Evolutionary conservation across 768 basidiomycete genomes (phyloP), one percentile per base, ranked within the genome.

Genomic region (Mycena albidolilacea): DNA sequence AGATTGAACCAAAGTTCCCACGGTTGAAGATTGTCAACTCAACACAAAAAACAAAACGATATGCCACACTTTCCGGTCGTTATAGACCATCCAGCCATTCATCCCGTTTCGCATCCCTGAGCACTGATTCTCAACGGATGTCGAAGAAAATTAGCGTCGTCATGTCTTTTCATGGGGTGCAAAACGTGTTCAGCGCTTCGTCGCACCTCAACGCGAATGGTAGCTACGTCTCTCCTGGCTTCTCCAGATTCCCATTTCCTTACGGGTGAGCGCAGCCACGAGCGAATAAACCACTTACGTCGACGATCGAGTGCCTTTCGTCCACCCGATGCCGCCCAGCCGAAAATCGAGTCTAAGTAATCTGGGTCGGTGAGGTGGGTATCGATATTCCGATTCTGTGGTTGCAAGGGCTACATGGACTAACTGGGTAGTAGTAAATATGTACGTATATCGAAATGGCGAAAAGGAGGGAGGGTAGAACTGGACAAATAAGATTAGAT

Each of bases 141-240:
- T 30, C 30, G 30, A 30, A 3, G 30, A 30, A 23, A 30, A 30
- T 30, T 30, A 30, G 30, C 30, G 30, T 30, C 30, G 30, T 30
- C 30, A 30, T 30, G 30, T 30, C 30, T 30, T 30, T 30, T 30
- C 30, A 30, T 30, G 30, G 30, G 30, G 30, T 30, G 30, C 3
- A 30, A 30, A 30, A 30, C 30, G 23, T 30, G 30, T 30, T 30
- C 30, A 30, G 30, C 30, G 30, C 30, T 30, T 30, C 30, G 30
- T 30, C 30, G 30, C 30, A 30, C 30, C 30, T 30, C 30, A 50
- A 50, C 1, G 64, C 74, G 15, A 73, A 79, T 30, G 48, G 75
- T 80, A 1, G 77, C 74, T 19, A 76, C 78, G 30, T 79, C 77
- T 14, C 81, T 75, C 58, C 77, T 82, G 7, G 79, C 77, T 35